These are phyloP conservation scores for Glebionis coronaria DNA, from an alignment of 129 eudicot genomes.

Conservation along the genomic window DNA sequence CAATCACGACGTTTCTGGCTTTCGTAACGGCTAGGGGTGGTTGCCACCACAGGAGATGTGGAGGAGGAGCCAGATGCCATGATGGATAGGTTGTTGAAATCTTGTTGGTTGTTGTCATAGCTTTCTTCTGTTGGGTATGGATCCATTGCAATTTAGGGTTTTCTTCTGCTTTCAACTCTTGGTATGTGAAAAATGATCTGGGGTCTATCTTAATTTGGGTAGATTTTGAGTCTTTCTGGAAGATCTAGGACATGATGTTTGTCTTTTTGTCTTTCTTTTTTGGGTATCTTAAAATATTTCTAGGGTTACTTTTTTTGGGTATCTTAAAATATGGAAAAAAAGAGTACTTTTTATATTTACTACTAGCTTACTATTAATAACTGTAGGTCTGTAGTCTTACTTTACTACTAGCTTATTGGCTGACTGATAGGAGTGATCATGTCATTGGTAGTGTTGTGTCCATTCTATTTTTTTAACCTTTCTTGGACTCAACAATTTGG, in stretches of 20 bases:
- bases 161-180: neutral
- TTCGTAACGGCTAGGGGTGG: slow-evolving; percentile 71
- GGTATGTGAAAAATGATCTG: neutral
- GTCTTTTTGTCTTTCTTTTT: slow-evolving; percentile 20
- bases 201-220: slow-evolving; percentile 5
- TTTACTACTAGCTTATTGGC: slow-evolving; percentile 1
- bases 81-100: slow-evolving; percentile 18
- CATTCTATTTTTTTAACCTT: neutral
- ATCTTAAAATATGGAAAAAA: slow-evolving; percentile 24
- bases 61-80: slow-evolving; percentile 28
- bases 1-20: slow-evolving; percentile 87
- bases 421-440: neutral
- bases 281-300: slow-evolving; percentile 3
- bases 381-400: neutral
- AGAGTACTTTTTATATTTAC: slow-evolving; percentile 1
- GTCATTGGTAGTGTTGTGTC: slow-evolving; percentile 13
- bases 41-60: slow-evolving; percentile 20
- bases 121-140: slow-evolving; percentile 12
- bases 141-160: slow-evolving; percentile 35
- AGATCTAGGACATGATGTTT: slow-evolving; percentile 24
- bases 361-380: no score
- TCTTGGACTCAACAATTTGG: neutral
- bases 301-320: slow-evolving; percentile 32
- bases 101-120: slow-evolving; percentile 9
- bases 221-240: slow-evolving; percentile 17